Base-by-base conservation (phyloP, 2,329 filamentous ascomycete species). In the Penicillium janthinellum region DNA sequence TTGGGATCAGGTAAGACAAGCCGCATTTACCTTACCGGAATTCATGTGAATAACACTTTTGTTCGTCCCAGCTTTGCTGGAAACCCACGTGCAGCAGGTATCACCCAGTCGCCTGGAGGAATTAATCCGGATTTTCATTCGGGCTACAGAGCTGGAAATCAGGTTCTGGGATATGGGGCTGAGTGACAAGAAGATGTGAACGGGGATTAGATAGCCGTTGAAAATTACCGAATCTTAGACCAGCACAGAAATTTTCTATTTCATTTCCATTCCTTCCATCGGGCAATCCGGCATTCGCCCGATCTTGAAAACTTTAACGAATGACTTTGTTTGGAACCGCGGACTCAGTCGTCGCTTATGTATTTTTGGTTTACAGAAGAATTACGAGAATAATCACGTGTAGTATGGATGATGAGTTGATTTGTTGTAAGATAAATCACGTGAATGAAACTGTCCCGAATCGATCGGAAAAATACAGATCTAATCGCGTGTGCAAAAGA, bases 71-170 rank as follows among this genome's bases (percentile, higher is more conserved):
- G 90, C 86, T 61, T 77, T 96, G 34, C 82, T 97, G 8, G 94
- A 97, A 75, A 84, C 86, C 66, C 84, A 92, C 70, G 88, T 90
- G 15, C 78, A 83, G n/a, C 78, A 86, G 51, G 90, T 94, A 66
- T 93, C 91, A 2, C 87, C 89, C 0, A 81, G 81, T 39, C 83
- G 92, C 45, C 85, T 97, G 59, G 92, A 96, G 67, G 90, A 96
- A 72, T 78, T 98, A 52, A 86, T 94, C 48, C 82, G 85, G 64
- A 91, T 97, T 53, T 97, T 97, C 71, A 86, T 92, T 49, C 89
- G 92, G 67, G 91, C 90, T n/a, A 96, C 92, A 15, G 73, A 90
- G 84, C 86, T 91, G 83, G 89, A 92, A 75, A 87, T 85, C 63
- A 86, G 83, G 1, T 92, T 92, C 71, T 92, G 89, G 89, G 84